Base-by-base conservation (phyloP, 192 early-diverging fungal species). In the Linnemannia schmuckeri region DNA sequence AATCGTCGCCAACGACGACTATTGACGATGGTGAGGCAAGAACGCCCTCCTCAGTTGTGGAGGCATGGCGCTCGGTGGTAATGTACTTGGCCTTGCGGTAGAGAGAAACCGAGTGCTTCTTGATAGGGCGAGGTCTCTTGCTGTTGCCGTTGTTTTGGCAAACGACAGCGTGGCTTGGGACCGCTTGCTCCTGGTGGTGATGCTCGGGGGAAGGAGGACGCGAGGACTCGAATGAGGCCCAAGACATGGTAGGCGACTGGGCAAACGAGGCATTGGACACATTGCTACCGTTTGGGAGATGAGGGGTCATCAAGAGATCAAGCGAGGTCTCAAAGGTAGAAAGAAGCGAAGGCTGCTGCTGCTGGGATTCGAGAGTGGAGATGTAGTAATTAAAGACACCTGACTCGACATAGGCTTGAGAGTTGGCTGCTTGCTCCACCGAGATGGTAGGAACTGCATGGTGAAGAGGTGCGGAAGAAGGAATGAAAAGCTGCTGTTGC, bases 171-270 rank as follows among this genome's bases (percentile, higher is more conserved):
- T 49, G 38, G 40, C n/a, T 57, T 79, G 72, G 9, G 8, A 40
- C 6, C 3, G 52, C 40, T 30, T 46, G 30, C n/a, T 15, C 18
- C 20, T 52, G 15, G 1, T 69, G 38, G 12, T 12, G 37, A 3
- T 37, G 18, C 6, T 70, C 57, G 17, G 70, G 70, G 8, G 79
- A 79, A 20, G n/a, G 49, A 33, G 74, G 70, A 41, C 76, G 77
- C 6, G 82, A 79, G 30, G 61, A 66, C 61, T 66, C 61, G 12
- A 49, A 27, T 6, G 77, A 79, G 0, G 38, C 47, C 82, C 82
- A 76, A 15, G 82, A 79, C 66, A 69, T n/a, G 15, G 57, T 69
- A 1, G 77, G 77, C 1, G 83, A 85, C 27, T 66, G 42, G 35
- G 46, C 68, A 49, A 70, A 27, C 15, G 80, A 42, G 1, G 66